Evolutionary conservation across 2,329 filamentous ascomycete genomes (phyloP).

Genomic region (Domatiomyces catenatus): DNA sequence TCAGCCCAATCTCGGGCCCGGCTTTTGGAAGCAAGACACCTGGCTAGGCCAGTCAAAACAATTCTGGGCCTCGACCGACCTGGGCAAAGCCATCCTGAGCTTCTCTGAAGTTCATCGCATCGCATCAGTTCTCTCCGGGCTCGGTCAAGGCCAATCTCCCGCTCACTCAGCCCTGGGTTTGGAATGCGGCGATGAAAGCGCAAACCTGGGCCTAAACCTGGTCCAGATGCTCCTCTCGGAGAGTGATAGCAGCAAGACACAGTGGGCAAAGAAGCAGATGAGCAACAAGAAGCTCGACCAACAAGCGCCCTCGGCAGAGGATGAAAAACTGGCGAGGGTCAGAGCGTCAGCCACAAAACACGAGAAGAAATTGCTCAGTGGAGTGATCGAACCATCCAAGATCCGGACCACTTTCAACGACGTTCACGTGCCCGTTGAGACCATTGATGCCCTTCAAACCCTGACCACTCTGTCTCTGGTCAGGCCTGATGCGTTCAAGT

Average conservation of each 20-base stretch:
- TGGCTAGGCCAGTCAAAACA: conserved; percentile 20
- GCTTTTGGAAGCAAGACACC: conserved; percentile 16
- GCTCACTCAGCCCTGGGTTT: no score
- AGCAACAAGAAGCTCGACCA: conserved; percentile 22
- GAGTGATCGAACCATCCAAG: conserved; percentile 65
- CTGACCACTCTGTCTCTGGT: conserved; percentile 75
- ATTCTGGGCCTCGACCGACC: neutral
- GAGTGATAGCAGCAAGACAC: conserved; percentile 34
- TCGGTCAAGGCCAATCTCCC: conserved; percentile 6
- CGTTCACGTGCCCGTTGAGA: conserved; percentile 67
- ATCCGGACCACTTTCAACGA: conserved; percentile 79
- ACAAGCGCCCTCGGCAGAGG: conserved; percentile 22
- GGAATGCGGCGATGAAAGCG: conserved; percentile 26
- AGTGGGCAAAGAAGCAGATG: conserved; percentile 22
- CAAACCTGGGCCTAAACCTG: conserved; percentile 23
- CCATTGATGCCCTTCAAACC: conserved; percentile 73
- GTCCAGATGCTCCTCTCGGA: conserved; percentile 12
- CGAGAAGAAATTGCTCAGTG: conserved; percentile 66
- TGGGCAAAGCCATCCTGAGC: conserved; percentile 35
- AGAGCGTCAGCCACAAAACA: conserved; percentile 52
- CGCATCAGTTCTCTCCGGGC: conserved; percentile 35
- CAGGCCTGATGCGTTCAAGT: conserved; percentile 86
- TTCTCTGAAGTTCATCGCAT: conserved; percentile 48
- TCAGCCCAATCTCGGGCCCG: conserved; percentile 14
- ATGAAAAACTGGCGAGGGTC: conserved; percentile 29